These are phyloP conservation scores for Pleodorina starrii DNA, from an alignment of 139 green algal genomes.

Conservation along the genomic window DNA sequence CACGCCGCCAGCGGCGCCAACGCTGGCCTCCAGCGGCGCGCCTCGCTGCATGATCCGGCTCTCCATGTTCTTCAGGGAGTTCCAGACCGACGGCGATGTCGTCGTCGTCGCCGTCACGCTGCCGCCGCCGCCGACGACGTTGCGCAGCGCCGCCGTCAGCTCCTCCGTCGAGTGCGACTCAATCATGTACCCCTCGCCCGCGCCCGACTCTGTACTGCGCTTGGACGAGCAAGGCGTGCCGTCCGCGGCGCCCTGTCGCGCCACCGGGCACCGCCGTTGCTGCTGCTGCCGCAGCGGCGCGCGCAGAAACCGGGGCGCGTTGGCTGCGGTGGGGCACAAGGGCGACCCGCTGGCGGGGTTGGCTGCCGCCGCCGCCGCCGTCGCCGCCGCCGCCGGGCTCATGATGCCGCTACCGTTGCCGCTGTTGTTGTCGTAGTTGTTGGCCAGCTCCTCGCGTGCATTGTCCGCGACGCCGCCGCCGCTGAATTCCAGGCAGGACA, in stretches of 20 bases:
- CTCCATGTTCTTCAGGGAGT: not conserved
- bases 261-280: not conserved
- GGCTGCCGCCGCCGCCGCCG: too few species aligned
- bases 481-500: conserved; percentile 46
- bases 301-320: not conserved
- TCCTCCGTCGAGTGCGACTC: not conserved
- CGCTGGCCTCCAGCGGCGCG: conserved; percentile 8
- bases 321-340: too few species aligned
- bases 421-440: too few species aligned
- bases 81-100: not conserved
- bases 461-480: not conserved
- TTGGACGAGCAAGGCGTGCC: too few species aligned
- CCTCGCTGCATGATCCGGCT: not conserved
- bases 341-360: too few species aligned
- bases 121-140: not conserved
- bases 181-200: not conserved
- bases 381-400: not conserved
- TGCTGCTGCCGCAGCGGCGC: not conserved
- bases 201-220: not conserved
- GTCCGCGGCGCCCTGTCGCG: not conserved
- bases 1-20: not conserved
- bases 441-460: not conserved
- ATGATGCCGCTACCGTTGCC: too few species aligned
- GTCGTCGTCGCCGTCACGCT: not conserved
- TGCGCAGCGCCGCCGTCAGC: not conserved